phyloP scores from a whole-genome alignment of 768 basidiomycete genomes.

The Podaxis pistillaris region DNA sequence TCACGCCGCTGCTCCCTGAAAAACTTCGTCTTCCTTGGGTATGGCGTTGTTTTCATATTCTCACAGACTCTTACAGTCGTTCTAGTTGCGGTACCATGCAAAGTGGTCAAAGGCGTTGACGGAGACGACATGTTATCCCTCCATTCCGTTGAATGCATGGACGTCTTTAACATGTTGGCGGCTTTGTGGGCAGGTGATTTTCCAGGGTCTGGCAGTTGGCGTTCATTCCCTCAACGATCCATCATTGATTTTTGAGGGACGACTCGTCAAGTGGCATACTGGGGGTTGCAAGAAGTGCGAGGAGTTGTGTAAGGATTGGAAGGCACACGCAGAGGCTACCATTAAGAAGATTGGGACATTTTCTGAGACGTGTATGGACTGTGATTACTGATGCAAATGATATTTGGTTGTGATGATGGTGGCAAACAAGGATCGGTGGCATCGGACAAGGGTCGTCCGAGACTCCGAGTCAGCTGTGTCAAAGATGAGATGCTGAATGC shows the following conservation, averaged over 20 bases:
- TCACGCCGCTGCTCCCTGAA: conserved; percentile 3
- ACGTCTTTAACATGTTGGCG: not conserved
- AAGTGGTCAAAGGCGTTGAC: conserved; percentile 8
- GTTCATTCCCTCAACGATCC: conserved; percentile 2
- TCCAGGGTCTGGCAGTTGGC: not conserved
- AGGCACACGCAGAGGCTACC: not conserved
- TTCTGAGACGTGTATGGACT: not conserved
- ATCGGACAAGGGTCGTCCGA: not conserved
- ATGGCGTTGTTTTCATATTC: not conserved
- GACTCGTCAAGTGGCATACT: not conserved
- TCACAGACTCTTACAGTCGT: not conserved
- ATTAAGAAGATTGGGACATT: not conserved
- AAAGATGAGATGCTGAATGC: not conserved
- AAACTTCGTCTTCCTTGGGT: conserved; percentile 9
- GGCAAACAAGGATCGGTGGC: not conserved
- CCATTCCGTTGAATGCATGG: not conserved
- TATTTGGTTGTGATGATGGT: not conserved
- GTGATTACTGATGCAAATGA: too few relatives aligned
- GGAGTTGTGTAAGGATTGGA: not conserved
- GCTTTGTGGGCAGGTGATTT: not conserved
- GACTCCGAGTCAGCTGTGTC: not conserved
- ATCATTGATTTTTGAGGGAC: not conserved
- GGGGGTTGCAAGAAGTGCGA: not conserved
- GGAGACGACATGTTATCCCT: not conserved
- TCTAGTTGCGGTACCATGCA: conserved; percentile 10